Conservation (phyloP, 2,329 filamentous ascomycete genomes). For the Corynespora cassiicola region DNA sequence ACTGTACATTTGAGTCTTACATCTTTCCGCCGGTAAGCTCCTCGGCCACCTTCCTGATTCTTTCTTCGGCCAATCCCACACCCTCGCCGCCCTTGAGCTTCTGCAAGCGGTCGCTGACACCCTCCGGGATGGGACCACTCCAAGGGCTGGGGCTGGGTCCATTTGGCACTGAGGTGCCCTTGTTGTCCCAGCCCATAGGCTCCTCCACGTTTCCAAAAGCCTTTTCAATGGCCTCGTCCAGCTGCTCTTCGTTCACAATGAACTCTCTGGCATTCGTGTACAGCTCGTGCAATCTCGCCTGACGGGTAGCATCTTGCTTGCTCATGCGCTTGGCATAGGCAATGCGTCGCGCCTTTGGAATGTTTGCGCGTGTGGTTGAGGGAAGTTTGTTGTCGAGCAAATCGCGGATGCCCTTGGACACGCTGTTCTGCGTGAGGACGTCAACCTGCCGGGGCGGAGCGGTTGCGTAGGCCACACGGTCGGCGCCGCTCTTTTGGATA, state of each 20-base stretch:
- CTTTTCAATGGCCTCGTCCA: constrained; percentile 74
- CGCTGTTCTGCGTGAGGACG: constrained; percentile 35
- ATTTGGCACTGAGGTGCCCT: constrained; percentile 25
- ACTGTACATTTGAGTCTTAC: constrained; percentile 25
- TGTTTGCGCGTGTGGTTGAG: constrained; percentile 27
- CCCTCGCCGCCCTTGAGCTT: constrained; percentile 44
- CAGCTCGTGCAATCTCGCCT: constrained; percentile 79
- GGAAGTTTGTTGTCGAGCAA: constrained; percentile 40
- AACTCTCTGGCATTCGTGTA: constrained; percentile 90
- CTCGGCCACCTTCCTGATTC: constrained; percentile 70
- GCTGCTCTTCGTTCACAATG: constrained; percentile 81
- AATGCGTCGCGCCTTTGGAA: constrained; percentile 34
- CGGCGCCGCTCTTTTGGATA: constrained; percentile 46
- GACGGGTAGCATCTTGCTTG: constrained; percentile 65
- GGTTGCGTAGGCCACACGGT: constrained; percentile 59
- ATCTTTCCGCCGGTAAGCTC: constrained; percentile 71
- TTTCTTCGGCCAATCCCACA: constrained; percentile 58
- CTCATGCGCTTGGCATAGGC: constrained; percentile 51
- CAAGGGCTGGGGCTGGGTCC: constrained; percentile 37
- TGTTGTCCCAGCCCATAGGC: constrained; percentile 48
- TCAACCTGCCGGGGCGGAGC: constrained; percentile 74
- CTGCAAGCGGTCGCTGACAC: constrained; percentile 38
- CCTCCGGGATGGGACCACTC: constrained; percentile 37
- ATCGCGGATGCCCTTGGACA: constrained; percentile 39
- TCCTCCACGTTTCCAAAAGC: constrained; percentile 71